Conservation (phyloP, 768 basidiomycete genomes). For the Auricularia auricula-judae region DNA sequence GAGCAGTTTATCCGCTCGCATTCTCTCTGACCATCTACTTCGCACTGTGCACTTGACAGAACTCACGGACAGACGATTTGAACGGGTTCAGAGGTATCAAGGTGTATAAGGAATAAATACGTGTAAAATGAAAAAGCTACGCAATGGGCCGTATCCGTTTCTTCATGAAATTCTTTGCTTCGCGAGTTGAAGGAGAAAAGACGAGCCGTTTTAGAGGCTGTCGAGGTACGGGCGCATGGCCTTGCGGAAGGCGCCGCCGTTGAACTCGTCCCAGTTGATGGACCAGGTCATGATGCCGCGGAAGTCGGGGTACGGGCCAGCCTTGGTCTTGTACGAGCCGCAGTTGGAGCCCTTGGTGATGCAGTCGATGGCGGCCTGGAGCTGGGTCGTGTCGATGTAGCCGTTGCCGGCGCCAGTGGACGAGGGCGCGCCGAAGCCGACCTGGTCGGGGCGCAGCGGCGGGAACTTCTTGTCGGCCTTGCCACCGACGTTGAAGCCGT, state of each 20-base stretch:
- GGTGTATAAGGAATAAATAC: background rate
- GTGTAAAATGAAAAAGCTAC: background rate
- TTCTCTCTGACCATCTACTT: too few species aligned
- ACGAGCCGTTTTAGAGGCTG: background rate
- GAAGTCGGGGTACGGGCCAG: background rate
- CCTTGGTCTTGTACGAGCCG: background rate
- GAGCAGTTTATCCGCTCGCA: too few species aligned
- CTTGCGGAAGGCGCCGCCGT: background rate
- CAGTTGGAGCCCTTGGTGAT: background rate
- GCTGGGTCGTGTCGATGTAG: background rate
- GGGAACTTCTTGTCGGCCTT: background rate
- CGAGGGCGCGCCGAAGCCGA: background rate
- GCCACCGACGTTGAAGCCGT: background rate
- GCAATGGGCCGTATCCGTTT: background rate
- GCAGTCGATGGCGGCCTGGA: background rate
- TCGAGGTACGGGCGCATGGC: background rate
- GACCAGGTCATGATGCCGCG: constrained; percentile 1
- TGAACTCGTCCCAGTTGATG: constrained; percentile 1
- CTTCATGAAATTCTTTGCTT: background rate
- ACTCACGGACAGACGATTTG: too few species aligned
- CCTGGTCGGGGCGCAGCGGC: background rate
- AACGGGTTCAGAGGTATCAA: background rate
- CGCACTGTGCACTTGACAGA: too few species aligned
- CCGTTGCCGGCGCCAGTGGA: background rate
- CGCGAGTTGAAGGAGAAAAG: background rate